These are phyloP conservation scores for Sherardia arvensis DNA, from an alignment of 257 asterid species.

Conservation along the genomic window DNA sequence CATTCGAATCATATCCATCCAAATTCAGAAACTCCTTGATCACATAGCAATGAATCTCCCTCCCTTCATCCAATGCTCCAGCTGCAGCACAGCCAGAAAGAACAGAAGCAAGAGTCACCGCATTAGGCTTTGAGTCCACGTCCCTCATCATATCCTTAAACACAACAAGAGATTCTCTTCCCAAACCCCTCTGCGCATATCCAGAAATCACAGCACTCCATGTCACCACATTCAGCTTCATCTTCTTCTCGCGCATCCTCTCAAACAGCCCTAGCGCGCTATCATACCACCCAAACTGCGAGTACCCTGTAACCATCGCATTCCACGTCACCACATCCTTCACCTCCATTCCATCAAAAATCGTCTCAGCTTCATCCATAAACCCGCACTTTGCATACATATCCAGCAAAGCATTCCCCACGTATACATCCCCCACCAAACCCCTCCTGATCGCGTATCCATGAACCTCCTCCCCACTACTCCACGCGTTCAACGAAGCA, in stretches of 20 bases:
- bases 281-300: conserved; percentile 63
- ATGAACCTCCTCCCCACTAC: conserved; percentile 55
- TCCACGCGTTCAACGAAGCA: conserved; percentile 39
- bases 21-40: conserved; percentile 32
- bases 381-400: conserved; percentile 77
- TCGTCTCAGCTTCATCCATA: conserved; percentile 53
- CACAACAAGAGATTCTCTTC: conserved; percentile 53
- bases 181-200: conserved; percentile 86
- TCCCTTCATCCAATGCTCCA: conserved; percentile 56
- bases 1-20: conserved; percentile 28
- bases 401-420: conserved; percentile 77
- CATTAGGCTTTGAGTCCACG: conserved; percentile 54
- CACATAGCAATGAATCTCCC: conserved; percentile 57
- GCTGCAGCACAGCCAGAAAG: conserved; percentile 79
- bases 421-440: conserved; percentile 48
- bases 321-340: conserved; percentile 94
- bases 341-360: conserved; percentile 56
- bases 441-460: conserved; percentile 54
- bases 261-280: conserved; percentile 53
- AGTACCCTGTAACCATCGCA: conserved; percentile 71
- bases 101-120: conserved; percentile 65
- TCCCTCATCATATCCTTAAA: conserved; percentile 74
- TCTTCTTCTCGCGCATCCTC: conserved; percentile 50
- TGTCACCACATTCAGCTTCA: conserved; percentile 65
- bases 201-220: conserved; percentile 96